Evolutionary conservation across 169 alveolate species (phyloP), one percentile per base, ranked within the genome.

Genomic region (Eimeria praecox): DNA sequence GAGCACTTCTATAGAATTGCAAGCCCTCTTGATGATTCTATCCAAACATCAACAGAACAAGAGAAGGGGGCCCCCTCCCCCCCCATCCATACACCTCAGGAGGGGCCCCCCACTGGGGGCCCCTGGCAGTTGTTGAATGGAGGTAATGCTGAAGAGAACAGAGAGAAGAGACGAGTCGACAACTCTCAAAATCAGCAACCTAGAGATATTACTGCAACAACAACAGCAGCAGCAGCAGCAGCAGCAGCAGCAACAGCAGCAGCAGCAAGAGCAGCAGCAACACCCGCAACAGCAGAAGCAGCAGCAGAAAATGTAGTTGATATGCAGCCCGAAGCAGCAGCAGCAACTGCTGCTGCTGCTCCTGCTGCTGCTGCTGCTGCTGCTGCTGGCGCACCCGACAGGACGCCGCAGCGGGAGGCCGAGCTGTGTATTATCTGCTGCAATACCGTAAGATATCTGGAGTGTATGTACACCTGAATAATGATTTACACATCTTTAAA

Each of bases 1-100:
- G 92, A 92, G 54, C 95, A 92, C 71, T 92, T 92, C 59, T 92
- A 92, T 44, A 73, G 92, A 38, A 59, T 92, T 9, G 77, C 54
- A 56, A 77, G 92, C 20, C 77, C 92, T 30, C 18, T 40, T 6
- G 92, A 83, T 27, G 92, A 40, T 54, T 77, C 92, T 24, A 22
- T 24, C 46, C 44, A 73, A 38, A 22, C 54, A 20, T 35, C 69
- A 80, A 71, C 85, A 35, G n/a, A n/a, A 4, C 56, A 35, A 30
- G 85, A 73, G 40, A 62, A 33, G 86, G 86, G 54, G 86, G 18
- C 88, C 46, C 59, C 89, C 16, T 5, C 66, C 42, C 35, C 66
- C 66, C 42, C 3, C 44, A 46, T 38, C 69, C 69, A 33, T 12
- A 3, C 73, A 27, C 73, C 38, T 5, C 9, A 62, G 73, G 40